Evolutionary conservation across 257 asterid species (phyloP).

Genomic region (Fraxinus anomala): DNA sequence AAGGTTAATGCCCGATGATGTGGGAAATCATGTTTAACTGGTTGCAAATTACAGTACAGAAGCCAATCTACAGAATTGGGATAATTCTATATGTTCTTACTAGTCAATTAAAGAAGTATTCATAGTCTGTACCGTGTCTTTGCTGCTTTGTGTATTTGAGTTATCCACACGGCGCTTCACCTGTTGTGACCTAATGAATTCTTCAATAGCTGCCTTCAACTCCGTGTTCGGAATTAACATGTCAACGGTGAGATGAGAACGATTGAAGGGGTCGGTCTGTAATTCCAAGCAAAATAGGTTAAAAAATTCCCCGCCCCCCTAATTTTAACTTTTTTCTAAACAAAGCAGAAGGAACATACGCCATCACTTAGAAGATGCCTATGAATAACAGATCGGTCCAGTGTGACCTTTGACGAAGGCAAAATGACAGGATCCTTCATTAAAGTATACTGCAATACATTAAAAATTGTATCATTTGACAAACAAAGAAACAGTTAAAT

Average conservation of each 20-base stretch:
- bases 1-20: not conserved
- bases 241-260: constrained; percentile 85
- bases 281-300: constrained; percentile 27
- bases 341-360: constrained; percentile 35
- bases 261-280: constrained; percentile 95
- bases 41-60: constrained; percentile 9
- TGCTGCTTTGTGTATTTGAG: constrained; percentile 45
- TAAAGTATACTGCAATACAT: constrained; percentile 71
- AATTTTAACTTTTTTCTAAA: not conserved
- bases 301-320: not conserved
- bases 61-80: constrained; percentile 45
- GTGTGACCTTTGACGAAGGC: constrained; percentile 78
- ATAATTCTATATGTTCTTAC: constrained; percentile 19
- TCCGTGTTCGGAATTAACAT: constrained; percentile 85
- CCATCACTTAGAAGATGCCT: constrained; percentile 91
- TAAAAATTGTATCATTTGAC: constrained; percentile 7
- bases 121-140: constrained; percentile 69
- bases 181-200: constrained; percentile 59
- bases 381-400: constrained; percentile 90
- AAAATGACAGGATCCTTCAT: constrained; percentile 96
- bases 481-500: not conserved
- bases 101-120: constrained; percentile 69
- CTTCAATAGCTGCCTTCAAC: constrained; percentile 80
- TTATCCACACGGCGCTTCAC: constrained; percentile 47
- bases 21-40: not conserved